phyloP scores from a whole-genome alignment of 2,329 filamentous ascomycete genomes.

The Scytalidium sp. region DNA sequence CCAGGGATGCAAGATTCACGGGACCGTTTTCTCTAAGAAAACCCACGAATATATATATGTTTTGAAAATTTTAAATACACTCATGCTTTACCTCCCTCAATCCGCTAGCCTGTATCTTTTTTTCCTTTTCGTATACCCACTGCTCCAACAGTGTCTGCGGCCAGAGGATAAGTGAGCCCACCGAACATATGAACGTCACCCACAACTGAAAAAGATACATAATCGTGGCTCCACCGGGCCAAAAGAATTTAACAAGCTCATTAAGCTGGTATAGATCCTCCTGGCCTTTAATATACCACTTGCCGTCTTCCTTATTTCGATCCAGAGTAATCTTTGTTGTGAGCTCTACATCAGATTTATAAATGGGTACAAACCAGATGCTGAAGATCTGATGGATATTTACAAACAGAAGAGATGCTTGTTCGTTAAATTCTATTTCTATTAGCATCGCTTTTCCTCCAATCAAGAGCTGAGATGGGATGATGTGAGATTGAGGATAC shows the following conservation, averaged over 20 bases:
- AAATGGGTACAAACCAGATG: constrained; percentile 75
- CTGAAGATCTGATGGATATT: constrained; percentile 72
- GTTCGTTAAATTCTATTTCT: constrained; percentile 63
- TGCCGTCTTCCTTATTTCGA: constrained; percentile 33
- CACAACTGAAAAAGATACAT: constrained; percentile 63
- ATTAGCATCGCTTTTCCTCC: background rate
- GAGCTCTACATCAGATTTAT: constrained; percentile 64
- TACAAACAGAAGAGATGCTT: constrained; percentile 67
- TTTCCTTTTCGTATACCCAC: constrained; percentile 12
- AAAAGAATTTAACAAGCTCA: constrained; percentile 71
- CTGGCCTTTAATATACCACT: constrained; percentile 73
- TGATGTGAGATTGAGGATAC: constrained; percentile 31
- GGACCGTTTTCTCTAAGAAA: too few species aligned
- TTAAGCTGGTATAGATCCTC: constrained; percentile 80
- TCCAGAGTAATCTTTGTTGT: constrained; percentile 65
- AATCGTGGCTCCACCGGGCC: constrained; percentile 55
- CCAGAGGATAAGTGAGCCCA: constrained; percentile 50
- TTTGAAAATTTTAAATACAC: too few species aligned
- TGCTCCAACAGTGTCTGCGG: constrained; percentile 51
- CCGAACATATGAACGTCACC: constrained; percentile 61
- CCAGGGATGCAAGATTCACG: too few species aligned
- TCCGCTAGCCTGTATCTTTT: too few species aligned
- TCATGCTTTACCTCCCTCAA: too few species aligned
- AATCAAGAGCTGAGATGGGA: background rate
- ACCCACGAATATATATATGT: too few species aligned